A percentile compares a stretch with the other conserved stretches of the same genome.
phyloP scores from a whole-genome alignment of 306 rosid species.

The Vicia villosa region DNA sequence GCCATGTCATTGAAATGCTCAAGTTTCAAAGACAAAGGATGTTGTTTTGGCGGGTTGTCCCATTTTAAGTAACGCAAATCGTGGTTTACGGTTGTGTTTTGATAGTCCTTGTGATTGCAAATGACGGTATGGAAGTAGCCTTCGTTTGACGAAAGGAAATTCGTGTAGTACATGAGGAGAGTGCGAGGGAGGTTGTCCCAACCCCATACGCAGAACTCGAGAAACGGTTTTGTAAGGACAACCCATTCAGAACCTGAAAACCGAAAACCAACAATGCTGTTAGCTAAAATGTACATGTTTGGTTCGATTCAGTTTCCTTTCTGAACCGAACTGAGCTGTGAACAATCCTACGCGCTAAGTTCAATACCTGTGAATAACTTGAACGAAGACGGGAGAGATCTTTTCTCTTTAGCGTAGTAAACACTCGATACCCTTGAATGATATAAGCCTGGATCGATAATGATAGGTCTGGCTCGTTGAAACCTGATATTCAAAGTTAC shows the following conservation, averaged over 20 bases:
- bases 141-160: constrained; percentile 73
- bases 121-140: constrained; percentile 89
- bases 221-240: constrained; percentile 70
- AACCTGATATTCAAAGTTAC: constrained; percentile 45
- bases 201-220: constrained; percentile 80
- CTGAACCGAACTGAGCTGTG: neutral
- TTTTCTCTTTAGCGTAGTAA: constrained; percentile 90
- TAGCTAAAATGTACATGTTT: neutral
- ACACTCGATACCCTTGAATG: constrained; percentile 82
- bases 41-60: constrained; percentile 75
- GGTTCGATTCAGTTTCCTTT: neutral
- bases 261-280: constrained; percentile 2
- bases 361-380: constrained; percentile 78
- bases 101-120: constrained; percentile 92
- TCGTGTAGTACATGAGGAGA: constrained; percentile 86
- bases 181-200: constrained; percentile 96
- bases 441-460: constrained; percentile 85
- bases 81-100: constrained; percentile 81
- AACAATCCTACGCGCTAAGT: neutral
- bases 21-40: constrained; percentile 55
- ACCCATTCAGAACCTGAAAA: constrained; percentile 77
- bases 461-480: constrained; percentile 81
- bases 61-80: constrained; percentile 72
- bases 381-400: constrained; percentile 84
- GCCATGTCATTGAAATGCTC: constrained; percentile 77